Evolutionary conservation across 129 eudicot species (phyloP), one percentile per base, ranked within the genome.

Genomic region (Heracleum sosnowskyi): DNA sequence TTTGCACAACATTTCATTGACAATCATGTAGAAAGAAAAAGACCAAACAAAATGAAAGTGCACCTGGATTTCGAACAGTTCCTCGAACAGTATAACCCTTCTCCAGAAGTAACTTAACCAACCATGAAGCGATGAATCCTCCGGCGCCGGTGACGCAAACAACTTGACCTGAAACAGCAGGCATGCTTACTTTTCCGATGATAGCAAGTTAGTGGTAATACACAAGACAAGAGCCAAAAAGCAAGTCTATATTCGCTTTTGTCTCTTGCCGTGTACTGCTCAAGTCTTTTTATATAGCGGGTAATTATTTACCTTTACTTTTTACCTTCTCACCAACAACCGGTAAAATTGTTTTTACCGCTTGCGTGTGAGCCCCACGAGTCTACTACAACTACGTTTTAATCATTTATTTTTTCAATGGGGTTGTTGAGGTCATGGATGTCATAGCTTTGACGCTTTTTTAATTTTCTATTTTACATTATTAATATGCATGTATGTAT

Each of bases 81-180:
- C 99, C 99, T 77, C 89, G 82, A 29, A 96, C 99, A 0, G 83
- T 80, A 79, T 92, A 96, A 72, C 95, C 97, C 81, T 82, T 92
- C 42, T 96, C 93, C n/a, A 96, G 80, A 44, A 96, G 97, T 37
- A 89, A 82, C 80, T 96, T 96, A 40, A 96, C 99, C 78, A 96
- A 85, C 99, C 99, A 96, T 7, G 99, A 96, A 57, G 97, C 97
- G 73, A 96, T 89, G 86, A 88, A 96, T 4, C 99, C 99, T 16
- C 97, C 99, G 82, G 99, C 99, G 44, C 99, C 99, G 91, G 99
- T 96, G 83, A 96, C 99, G 55, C 99, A 96, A 16, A 92, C 90
- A 78, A 90, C 80, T 79, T 86, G 87, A 55, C 74, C 83, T 37
- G 90, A 36, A 41, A 69, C 90, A 33, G 92, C 79, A 66, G 97